Evolutionary conservation across 2,329 filamentous ascomycete genomes (phyloP).

Genomic region (Bipolaris gigantea): DNA sequence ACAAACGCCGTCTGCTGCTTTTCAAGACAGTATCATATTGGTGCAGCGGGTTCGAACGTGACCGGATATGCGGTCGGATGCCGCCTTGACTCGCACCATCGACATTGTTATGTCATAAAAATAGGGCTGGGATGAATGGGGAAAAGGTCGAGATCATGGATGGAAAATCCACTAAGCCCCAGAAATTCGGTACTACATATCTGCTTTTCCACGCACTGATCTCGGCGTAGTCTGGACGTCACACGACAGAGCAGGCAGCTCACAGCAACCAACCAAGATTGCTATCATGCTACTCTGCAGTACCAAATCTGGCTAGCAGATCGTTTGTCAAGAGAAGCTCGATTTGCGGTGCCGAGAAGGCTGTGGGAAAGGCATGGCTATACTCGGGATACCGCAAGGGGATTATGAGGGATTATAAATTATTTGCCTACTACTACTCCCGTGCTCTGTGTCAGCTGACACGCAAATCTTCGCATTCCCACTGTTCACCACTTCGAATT

Average conservation of each 20-base stretch:
- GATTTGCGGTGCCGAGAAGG: too few species aligned
- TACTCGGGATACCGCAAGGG: too few species aligned
- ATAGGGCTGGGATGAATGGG: background rate
- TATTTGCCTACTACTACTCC: too few species aligned
- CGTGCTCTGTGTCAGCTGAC: too few species aligned
- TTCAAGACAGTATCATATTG: background rate
- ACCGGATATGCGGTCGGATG: background rate
- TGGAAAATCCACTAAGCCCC: background rate
- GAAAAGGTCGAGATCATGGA: background rate
- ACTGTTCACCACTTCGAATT: too few species aligned
- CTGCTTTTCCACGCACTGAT: background rate
- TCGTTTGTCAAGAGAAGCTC: too few species aligned
- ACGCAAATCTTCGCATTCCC: too few species aligned
- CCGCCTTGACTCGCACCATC: background rate
- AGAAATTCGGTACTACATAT: background rate
- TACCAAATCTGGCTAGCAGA: too few species aligned
- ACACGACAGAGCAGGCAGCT: background rate
- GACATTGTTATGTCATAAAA: background rate
- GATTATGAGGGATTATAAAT: too few species aligned
- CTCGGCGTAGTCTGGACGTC: background rate
- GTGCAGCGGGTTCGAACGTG: background rate
- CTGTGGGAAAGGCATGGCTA: too few species aligned
- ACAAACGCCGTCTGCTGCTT: background rate
- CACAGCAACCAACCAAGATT: too few species aligned
- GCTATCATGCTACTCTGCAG: too few species aligned